These are phyloP conservation scores for Syzygium oleosum DNA, from an alignment of 345 rosid species.

Conservation along the genomic window DNA sequence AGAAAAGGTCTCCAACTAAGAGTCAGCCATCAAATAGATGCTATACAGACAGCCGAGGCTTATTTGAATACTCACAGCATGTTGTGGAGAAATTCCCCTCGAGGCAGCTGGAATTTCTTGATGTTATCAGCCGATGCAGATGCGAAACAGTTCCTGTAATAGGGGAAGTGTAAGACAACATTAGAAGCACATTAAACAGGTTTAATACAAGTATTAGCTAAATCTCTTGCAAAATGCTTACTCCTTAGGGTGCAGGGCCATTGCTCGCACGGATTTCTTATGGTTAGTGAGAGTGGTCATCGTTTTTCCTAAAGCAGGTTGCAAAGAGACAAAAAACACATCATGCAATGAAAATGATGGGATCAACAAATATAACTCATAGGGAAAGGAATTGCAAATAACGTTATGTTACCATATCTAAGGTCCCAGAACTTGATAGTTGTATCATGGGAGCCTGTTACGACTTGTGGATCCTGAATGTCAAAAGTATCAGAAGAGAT, in stretches of 20 bases:
- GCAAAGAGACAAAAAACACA: slow-evolving; percentile 2
- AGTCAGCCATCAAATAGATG: background rate
- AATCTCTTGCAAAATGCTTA: slow-evolving; percentile 14
- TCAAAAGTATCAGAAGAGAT: background rate
- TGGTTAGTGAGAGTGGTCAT: slow-evolving; percentile 94
- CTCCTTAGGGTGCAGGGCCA: slow-evolving; percentile 95
- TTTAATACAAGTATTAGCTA: slow-evolving; percentile 1
- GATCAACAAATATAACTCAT: background rate
- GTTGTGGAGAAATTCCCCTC: slow-evolving; percentile 90
- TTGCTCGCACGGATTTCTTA: slow-evolving; percentile 96
- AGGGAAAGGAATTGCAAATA: background rate
- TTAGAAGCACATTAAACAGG: background rate
- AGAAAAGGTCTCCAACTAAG: background rate
- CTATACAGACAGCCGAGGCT: background rate
- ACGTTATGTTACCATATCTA: slow-evolving; percentile 53
- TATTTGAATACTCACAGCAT: slow-evolving; percentile 73
- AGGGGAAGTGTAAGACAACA: background rate
- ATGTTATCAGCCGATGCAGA: slow-evolving; percentile 98
- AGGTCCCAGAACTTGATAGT: slow-evolving; percentile 99
- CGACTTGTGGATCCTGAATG: slow-evolving; percentile 95
- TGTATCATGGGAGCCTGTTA: slow-evolving; percentile 94
- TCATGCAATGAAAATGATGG: background rate
- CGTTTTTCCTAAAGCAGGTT: slow-evolving; percentile 56
- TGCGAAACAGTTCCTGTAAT: slow-evolving; percentile 75
- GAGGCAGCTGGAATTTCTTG: slow-evolving; percentile 84